These are phyloP conservation scores for Mycocentrospora acerina DNA, from an alignment of 2,329 filamentous ascomycete species.

Conservation along the genomic window DNA sequence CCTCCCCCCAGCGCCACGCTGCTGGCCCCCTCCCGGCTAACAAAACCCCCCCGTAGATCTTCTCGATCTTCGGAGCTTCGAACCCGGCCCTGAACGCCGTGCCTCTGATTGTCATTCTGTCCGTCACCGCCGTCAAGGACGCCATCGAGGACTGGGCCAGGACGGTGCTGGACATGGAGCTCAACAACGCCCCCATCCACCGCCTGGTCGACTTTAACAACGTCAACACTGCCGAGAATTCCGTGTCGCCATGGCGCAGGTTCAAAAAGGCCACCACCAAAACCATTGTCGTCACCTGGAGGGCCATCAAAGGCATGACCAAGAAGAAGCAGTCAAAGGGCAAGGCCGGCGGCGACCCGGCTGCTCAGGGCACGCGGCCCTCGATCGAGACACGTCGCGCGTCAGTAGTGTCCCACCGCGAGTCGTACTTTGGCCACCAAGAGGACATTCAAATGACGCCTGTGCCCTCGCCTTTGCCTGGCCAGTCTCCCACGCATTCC, in stretches of 20 bases:
- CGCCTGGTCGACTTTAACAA: constrained; percentile 86
- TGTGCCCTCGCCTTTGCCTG: constrained; percentile 76
- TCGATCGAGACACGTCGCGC: constrained; percentile 66
- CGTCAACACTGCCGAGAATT: constrained; percentile 87
- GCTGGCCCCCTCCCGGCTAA: constrained; percentile 17
- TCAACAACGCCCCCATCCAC: constrained; percentile 96
- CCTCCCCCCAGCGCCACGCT: constrained; percentile 7
- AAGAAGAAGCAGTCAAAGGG: constrained; percentile 35
- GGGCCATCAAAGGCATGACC: constrained; percentile 46
- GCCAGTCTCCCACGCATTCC: constrained; percentile 37
- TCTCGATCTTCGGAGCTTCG: constrained; percentile 89
- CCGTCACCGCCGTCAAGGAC: constrained; percentile 89
- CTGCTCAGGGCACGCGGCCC: constrained; percentile 57
- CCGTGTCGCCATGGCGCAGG: constrained; percentile 80
- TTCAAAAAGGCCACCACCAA: constrained; percentile 86
- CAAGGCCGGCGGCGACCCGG: constrained; percentile 52
- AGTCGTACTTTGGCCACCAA: constrained; percentile 54
- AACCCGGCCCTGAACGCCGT: constrained; percentile 90
- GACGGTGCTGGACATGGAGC: constrained; percentile 84
- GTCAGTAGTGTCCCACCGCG: constrained; percentile 57
- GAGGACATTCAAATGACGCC: constrained; percentile 92
- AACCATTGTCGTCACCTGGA: constrained; percentile 59
- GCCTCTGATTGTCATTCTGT: constrained; percentile 88
- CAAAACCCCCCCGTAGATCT: constrained; percentile 65
- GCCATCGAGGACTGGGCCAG: constrained; percentile 93